A percentile compares a stretch with the other conserved stretches of the same genome.
Evolutionary conservation across 1,139 yeast genomes (phyloP).

Genomic region (Suhomyces panamericanus): DNA sequence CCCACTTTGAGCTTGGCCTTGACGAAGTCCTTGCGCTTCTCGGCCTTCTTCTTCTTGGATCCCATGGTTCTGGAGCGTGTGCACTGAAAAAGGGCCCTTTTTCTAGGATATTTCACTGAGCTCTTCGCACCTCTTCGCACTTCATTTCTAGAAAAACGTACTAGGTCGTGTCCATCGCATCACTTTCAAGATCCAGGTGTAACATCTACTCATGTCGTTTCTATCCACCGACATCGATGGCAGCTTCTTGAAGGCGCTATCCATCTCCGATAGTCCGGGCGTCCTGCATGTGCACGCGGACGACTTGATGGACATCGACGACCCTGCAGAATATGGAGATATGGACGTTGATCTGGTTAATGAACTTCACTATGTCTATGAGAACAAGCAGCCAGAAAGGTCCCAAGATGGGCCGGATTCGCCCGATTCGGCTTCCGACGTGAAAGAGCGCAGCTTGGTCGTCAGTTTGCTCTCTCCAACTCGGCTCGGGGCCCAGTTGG

Average conservation of each 20-base stretch:
- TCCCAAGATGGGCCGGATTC: not conserved
- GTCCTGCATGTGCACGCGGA: not conserved
- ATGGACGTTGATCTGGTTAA: not conserved
- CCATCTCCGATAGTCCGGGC: constrained; percentile 24
- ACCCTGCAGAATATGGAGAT: constrained; percentile 2
- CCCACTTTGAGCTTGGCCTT: constrained; percentile 90
- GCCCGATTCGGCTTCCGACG: not conserved
- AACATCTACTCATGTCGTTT: not conserved
- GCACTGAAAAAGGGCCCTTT: not conserved
- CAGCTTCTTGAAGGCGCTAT: constrained; percentile 26
- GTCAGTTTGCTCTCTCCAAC: constrained; percentile 35
- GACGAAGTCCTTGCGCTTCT: constrained; percentile 71
- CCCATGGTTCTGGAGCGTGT: constrained; percentile 37
- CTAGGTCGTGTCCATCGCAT: constrained; percentile 1
- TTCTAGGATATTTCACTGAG: not conserved
- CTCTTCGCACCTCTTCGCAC: constrained; percentile 2
- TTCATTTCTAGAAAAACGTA: not conserved
- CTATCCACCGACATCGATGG: constrained; percentile 25
- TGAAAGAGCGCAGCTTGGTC: constrained; percentile 5
- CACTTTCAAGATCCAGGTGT: not conserved
- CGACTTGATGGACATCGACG: constrained; percentile 21
- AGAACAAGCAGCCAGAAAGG: no score
- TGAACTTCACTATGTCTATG: not conserved
- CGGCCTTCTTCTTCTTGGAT: constrained; percentile 59
- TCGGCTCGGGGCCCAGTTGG: constrained; percentile 40